Percentiles rank a stretch among this genome's conserved stretches.
Evolutionary conservation across 345 rosid genomes (phyloP).

Genomic region (Pugionium cornutum): DNA sequence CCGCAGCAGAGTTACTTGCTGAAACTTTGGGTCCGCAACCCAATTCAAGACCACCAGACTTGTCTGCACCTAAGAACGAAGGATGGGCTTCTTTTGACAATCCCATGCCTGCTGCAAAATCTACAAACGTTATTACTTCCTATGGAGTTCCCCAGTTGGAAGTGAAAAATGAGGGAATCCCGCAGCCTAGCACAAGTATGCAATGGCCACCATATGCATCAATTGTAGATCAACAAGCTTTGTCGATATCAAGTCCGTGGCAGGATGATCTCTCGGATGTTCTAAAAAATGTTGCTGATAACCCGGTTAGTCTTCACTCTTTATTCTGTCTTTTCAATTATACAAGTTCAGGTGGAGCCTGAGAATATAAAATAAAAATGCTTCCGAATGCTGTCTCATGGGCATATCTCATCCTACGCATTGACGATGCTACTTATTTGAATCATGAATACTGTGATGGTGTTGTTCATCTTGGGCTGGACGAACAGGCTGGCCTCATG

Average conservation of each 20-base stretch:
- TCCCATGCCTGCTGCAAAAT: conserved; percentile 46
- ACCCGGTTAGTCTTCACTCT: conserved; percentile 51
- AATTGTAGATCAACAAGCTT: conserved; percentile 40
- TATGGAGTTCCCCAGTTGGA: conserved; percentile 39
- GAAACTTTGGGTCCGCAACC: conserved; percentile 50
- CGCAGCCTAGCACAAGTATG: conserved; percentile 46
- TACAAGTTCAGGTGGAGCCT: conserved; percentile 3
- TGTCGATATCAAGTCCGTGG: conserved; percentile 54
- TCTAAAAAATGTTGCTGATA: conserved; percentile 40
- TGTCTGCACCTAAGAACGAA: conserved; percentile 52
- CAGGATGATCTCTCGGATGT: conserved; percentile 41
- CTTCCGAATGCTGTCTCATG: conserved; percentile 5
- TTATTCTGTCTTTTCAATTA: conserved; percentile 12
- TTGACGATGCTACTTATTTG: conserved; percentile 9
- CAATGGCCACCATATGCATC: conserved; percentile 59
- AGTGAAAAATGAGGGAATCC: conserved; percentile 45
- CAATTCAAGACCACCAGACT: conserved; percentile 41
- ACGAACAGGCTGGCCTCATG: conserved; percentile 20
- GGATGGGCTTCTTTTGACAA: conserved; percentile 97
- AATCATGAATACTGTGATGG: conserved; percentile 12
- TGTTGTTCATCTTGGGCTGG: conserved; percentile 22
- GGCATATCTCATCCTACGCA: conserved; percentile 18
- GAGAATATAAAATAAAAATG: conserved; percentile 3
- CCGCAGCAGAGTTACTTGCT: conserved; percentile 56
- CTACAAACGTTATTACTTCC: conserved; percentile 39